Percentiles rank a stretch among this genome's conserved stretches.
These are phyloP conservation scores for Syzygium syzygioides DNA, from an alignment of 441 rosid species.

Conservation along the genomic window DNA sequence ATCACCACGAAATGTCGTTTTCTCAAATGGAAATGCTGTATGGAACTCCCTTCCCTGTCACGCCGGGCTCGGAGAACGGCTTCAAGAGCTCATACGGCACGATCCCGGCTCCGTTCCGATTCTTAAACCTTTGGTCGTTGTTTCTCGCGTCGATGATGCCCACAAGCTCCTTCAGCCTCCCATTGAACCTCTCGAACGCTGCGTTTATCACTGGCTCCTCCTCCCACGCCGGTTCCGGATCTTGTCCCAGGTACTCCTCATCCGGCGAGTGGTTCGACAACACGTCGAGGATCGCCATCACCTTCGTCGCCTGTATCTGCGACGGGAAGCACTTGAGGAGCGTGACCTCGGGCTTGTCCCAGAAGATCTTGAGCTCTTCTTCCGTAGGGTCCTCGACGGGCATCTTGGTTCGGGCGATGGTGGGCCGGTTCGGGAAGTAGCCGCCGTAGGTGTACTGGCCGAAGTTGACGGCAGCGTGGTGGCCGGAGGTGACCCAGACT, in stretches of 20 bases:
- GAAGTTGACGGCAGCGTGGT: conserved; percentile 56
- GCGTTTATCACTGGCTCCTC: conserved; percentile 36
- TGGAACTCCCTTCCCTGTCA: conserved; percentile 47
- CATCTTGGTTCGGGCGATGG: conserved; percentile 45
- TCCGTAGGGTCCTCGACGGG: conserved; percentile 44
- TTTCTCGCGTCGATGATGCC: conserved; percentile 35
- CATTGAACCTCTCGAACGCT: conserved; percentile 49
- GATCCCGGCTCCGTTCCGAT: conserved; percentile 44
- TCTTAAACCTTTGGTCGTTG: conserved; percentile 15
- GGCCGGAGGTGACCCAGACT: conserved; percentile 50
- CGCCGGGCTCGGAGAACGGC: conserved; percentile 43
- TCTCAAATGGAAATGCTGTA: conserved; percentile 32
- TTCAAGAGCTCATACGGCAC: conserved; percentile 37
- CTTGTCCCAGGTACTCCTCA: conserved; percentile 59
- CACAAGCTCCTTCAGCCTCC: conserved; percentile 33
- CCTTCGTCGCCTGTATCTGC: conserved; percentile 42
- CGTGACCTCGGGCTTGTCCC: conserved; percentile 27
- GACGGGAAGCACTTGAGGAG: conserved; percentile 50
- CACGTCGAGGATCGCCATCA: conserved; percentile 45
- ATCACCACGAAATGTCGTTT: neutral
- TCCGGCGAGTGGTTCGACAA: conserved; percentile 60
- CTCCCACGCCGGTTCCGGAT: conserved; percentile 42
- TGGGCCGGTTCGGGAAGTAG: conserved; percentile 70
- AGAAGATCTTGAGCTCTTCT: conserved; percentile 28
- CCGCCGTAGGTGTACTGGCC: conserved; percentile 69